phyloP scores from a whole-genome alignment of 257 asterid genomes.

The Nicotiana otophora region DNA sequence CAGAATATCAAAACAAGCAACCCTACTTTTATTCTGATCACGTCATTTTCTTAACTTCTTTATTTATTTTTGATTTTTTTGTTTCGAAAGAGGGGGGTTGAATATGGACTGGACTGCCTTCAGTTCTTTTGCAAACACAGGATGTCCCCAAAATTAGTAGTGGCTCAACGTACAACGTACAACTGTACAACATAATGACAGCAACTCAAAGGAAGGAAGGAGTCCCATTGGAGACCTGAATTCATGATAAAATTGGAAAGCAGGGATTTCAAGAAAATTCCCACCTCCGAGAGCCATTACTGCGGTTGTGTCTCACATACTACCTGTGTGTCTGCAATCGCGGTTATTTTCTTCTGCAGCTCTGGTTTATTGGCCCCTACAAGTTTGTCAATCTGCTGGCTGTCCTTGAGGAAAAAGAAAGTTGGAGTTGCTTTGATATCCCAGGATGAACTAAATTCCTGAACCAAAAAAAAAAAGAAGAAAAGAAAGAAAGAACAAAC shows the following conservation, averaged over 20 bases:
- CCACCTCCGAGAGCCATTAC: slow-evolving; percentile 1
- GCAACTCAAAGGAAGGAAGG: background rate
- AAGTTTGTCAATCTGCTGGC: slow-evolving; percentile 78
- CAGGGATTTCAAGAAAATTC: background rate
- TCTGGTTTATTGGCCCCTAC: slow-evolving; percentile 98
- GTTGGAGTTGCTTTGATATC: slow-evolving; percentile 99
- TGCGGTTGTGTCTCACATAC: slow-evolving; percentile 20
- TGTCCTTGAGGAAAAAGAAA: slow-evolving; percentile 84
- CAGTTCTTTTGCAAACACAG: background rate
- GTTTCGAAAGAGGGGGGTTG: background rate
- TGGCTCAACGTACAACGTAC: background rate
- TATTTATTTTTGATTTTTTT: too few species aligned
- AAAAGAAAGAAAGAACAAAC: background rate
- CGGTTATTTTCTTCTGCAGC: slow-evolving; percentile 71
- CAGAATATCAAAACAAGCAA: too few species aligned
- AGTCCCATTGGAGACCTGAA: background rate
- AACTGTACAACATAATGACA: slow-evolving; percentile 1
- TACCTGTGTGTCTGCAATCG: slow-evolving; percentile 45
- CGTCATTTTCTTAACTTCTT: too few species aligned
- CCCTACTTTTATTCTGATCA: too few species aligned
- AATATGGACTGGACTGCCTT: background rate
- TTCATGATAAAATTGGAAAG: slow-evolving; percentile 2
- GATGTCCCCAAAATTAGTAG: background rate
- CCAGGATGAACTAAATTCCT: slow-evolving; percentile 95
- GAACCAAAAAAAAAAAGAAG: slow-evolving; percentile 11